Evolutionary conservation across 345 rosid genomes (phyloP), one percentile per base, ranked within the genome.

Genomic region (Kernera saxatilis): DNA sequence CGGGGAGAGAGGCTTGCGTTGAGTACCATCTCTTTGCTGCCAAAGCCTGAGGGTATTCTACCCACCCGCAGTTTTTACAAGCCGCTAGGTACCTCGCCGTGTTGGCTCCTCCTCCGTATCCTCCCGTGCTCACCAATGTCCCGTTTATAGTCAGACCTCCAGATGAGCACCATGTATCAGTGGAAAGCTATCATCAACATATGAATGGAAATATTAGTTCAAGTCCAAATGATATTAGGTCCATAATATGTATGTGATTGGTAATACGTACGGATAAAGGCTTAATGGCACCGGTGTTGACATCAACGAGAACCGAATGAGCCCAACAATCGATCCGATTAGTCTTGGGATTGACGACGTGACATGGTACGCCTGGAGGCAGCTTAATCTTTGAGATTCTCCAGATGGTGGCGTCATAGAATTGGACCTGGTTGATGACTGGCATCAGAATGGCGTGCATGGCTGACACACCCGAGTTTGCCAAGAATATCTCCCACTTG

Each of bases 151-250:
- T 77, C 7, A 94, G 80, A 26, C 95, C 97, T 58, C 99, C 99
- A 0, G 97, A 94, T 10, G 99, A 94, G 61, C 99, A 94, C 99
- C 99, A 94, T 11, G 99, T 90, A 62, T 94, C 99, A 0, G 88
- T 85, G 17, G 69, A 7, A 13, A 88, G 81, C 97, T 88, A 71
- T 51, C 49, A 50, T 46, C 13, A 68, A 61, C 44, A 68, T 41
- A 57, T 51, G 36, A 51, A 68, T n/a, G 29, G 6, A 60, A 49
- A 69, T 53, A 54, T 44, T 58, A 49, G 19, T n/a, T 33, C 50
- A 56, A 65, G 52, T 48, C 18, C 77, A 36, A 19, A 58, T 35
- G 32, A 44, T 36, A 17, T 9, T n/a, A 40, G 25, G 11, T 29
- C 17, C 10, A 8, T 8, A 58, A 6, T 3, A 27, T 6, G 53